Base-by-base conservation (phyloP, 805 yeast genomes). In the Candida oleophila region DNA sequence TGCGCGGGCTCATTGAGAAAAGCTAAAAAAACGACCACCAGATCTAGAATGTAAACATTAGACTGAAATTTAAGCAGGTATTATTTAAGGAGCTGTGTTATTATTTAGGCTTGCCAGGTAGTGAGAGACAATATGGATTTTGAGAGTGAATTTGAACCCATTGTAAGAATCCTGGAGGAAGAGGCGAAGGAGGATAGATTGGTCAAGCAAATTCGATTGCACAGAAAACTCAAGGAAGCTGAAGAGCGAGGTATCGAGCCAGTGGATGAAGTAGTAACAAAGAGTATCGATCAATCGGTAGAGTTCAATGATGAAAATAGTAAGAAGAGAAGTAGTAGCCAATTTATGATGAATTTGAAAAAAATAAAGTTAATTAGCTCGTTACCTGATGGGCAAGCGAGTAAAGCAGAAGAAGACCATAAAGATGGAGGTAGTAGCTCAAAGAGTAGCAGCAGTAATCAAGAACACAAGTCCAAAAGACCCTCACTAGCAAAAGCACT, bases 71-170 rank as follows among this genome's bases (percentile, higher is more conserved):
- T 9, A 28, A 28, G 14, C 14, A 28, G 12, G 9, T 9, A 14
- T 28, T 28, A 28, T 28, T 28, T n/a, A n/a, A n/a, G n/a, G n/a
- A n/a, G n/a, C n/a, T n/a, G n/a, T n/a, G n/a, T n/a, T n/a, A n/a
- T n/a, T n/a, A n/a, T n/a, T n/a, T 25, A 25, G 30, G 5, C 9
- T 25, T 7, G 30, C 30, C 30, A 5, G 11, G 5, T 25, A 11
- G 5, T 16, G 37, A 34, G 19, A 15, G 37, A n/a, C 33, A 34
- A 34, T 5, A 36, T 36, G 21, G 46, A 55, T 38, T 64, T 66
- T 37, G 62, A 56, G 8, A 61, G 61, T 3, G 72, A 68, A 47
- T 68, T 68, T 42, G 49, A 41, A 15, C 57, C 69, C 7, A 52
- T 68, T n/a, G 63, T 56, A 44, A 45, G 49, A 21, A 47, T 63